Percentiles rank a stretch among this genome's conserved stretches.
phyloP scores from a whole-genome alignment of 2,329 filamentous ascomycete genomes.

The Macrophomina tecta region DNA sequence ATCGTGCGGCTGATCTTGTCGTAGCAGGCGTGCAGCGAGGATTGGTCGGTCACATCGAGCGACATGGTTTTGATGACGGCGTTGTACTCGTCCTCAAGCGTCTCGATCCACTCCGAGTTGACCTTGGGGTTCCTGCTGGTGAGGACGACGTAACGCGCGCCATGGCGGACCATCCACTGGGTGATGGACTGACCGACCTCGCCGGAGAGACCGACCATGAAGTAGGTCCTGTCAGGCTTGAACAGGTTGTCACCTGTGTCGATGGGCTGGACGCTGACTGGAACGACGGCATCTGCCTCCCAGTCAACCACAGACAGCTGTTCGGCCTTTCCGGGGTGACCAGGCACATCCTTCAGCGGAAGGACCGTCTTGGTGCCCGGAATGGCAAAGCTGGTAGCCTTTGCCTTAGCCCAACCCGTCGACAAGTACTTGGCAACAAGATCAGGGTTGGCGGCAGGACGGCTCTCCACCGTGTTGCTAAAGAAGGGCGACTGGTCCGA shows the following conservation, averaged over 20 bases:
- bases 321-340: too few species aligned
- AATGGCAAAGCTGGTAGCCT: too few species aligned
- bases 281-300: too few species aligned
- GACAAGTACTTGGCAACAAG: too few species aligned
- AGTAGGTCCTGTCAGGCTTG: conserved; percentile 31
- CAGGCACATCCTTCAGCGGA: too few species aligned
- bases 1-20: conserved; percentile 17
- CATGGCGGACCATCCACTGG: conserved; percentile 36
- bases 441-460: too few species aligned
- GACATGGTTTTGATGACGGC: conserved; percentile 21
- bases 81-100: conserved; percentile 23
- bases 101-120: conserved; percentile 34
- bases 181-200: conserved; percentile 33
- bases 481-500: too few species aligned
- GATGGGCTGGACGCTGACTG: too few species aligned
- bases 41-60: conserved; percentile 28
- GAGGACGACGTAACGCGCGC: conserved; percentile 38
- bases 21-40: background rate
- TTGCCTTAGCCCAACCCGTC: too few species aligned
- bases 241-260: conserved; percentile 1
- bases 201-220: conserved; percentile 34
- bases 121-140: conserved; percentile 49
- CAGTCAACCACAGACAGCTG: background rate
- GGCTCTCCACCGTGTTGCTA: too few species aligned
- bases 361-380: too few species aligned